phyloP scores from a whole-genome alignment of 306 rosid species.

The Acacia acuminata region DNA sequence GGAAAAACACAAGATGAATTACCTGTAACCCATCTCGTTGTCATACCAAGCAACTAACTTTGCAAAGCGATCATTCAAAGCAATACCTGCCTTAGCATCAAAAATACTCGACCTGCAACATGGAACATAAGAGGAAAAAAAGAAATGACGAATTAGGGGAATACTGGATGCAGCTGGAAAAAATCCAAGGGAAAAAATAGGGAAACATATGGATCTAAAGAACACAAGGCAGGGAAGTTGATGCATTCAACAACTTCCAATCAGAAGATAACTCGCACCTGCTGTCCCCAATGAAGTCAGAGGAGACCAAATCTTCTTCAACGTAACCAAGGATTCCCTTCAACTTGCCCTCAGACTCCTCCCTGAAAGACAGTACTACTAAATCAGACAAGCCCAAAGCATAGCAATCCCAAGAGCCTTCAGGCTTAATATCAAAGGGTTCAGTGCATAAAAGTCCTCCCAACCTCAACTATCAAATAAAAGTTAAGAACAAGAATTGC shows the following conservation, averaged over 20 bases:
- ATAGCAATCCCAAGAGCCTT: not conserved
- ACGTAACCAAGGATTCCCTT: slow-evolving; percentile 83
- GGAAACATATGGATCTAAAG: not conserved
- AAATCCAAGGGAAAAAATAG: not conserved
- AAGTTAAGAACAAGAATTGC: not conserved
- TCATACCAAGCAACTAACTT: slow-evolving; percentile 77
- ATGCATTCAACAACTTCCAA: not conserved
- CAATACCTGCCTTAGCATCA: slow-evolving; percentile 83
- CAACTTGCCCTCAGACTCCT: slow-evolving; percentile 73
- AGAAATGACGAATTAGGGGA: not conserved
- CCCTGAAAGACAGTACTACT: slow-evolving; percentile 42
- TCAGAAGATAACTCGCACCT: slow-evolving; percentile 39
- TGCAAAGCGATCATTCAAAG: slow-evolving; percentile 49
- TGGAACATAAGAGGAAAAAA: not conserved
- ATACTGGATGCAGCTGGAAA: not conserved
- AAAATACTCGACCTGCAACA: slow-evolving; percentile 70
- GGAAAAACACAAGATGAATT: not conserved
- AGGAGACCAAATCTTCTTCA: slow-evolving; percentile 74
- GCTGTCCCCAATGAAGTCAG: slow-evolving; percentile 72
- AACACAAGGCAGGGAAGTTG: not conserved
- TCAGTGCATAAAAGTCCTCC: not conserved
- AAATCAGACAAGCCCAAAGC: not conserved
- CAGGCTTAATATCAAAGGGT: not conserved
- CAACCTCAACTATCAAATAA: not conserved
- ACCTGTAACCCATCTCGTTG: slow-evolving; percentile 90